Conservation (phyloP, 345 rosid species). For the Fremontodendron californicum region DNA sequence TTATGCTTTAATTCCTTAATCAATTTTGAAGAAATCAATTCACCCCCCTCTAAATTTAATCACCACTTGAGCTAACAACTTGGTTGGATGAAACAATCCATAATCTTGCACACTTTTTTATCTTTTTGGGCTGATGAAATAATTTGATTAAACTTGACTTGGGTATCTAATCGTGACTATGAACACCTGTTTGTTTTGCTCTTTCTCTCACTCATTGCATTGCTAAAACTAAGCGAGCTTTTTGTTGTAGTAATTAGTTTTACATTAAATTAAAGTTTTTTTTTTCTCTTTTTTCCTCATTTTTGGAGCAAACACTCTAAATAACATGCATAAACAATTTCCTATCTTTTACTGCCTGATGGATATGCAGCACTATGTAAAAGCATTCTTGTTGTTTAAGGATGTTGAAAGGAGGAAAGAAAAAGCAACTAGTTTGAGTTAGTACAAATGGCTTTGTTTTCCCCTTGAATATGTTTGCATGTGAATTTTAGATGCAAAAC, state of each 20-base stretch:
- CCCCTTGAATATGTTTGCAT: not conserved
- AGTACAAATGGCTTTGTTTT: not conserved
- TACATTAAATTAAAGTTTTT: not conserved
- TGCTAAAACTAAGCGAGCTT: not conserved
- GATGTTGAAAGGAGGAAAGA: not conserved
- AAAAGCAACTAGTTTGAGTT: not conserved
- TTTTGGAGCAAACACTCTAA: not conserved
- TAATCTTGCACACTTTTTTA: not conserved
- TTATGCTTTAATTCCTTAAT: no score
- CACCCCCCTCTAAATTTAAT: no score
- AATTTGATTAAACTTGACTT: not conserved
- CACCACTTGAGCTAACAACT: no score
- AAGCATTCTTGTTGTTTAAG: slow-evolving; percentile 1
- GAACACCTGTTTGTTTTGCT: not conserved
- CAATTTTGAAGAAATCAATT: no score
- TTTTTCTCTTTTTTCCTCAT: not conserved
- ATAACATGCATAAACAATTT: not conserved
- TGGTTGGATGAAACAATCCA: not conserved
- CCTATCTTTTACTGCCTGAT: not conserved
- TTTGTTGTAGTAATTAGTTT: not conserved
- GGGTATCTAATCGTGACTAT: not conserved
- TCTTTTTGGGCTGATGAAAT: not conserved
- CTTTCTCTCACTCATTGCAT: not conserved
- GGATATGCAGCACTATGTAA: not conserved
- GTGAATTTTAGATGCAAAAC: not conserved